phyloP scores from a whole-genome alignment of 225 moss, liverwort and hornwort species.

The Bryum argenteum region DNA sequence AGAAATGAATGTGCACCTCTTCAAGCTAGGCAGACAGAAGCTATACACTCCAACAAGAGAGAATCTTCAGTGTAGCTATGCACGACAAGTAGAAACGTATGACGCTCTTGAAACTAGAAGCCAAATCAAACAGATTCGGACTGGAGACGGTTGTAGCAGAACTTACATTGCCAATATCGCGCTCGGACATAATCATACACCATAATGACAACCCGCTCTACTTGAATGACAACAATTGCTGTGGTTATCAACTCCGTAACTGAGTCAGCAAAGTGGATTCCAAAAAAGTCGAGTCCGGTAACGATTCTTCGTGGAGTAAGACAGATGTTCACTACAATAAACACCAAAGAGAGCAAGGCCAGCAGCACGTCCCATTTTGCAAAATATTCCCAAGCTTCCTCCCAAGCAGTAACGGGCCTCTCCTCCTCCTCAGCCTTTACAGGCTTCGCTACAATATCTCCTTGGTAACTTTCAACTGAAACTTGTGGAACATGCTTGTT shows the following conservation, averaged over 20 bases:
- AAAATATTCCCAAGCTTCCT: constrained; percentile 69
- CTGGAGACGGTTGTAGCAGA: neutral
- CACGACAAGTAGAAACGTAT: neutral
- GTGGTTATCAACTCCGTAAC: constrained; percentile 58
- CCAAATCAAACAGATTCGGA: neutral
- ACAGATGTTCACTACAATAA: constrained; percentile 60
- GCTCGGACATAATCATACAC: constrained; percentile 58
- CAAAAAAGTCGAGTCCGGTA: constrained; percentile 60
- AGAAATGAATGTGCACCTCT: too few relatives aligned
- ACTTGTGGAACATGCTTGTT: constrained; percentile 51
- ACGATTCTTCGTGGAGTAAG: constrained; percentile 40
- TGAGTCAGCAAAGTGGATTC: constrained; percentile 72
- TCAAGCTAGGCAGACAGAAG: neutral
- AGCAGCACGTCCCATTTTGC: constrained; percentile 70
- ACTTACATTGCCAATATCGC: constrained; percentile 54
- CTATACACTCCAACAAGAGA: neutral
- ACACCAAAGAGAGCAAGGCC: constrained; percentile 41
- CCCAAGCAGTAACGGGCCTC: constrained; percentile 57
- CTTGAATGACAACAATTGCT: constrained; percentile 66
- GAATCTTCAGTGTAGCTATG: neutral
- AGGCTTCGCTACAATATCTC: constrained; percentile 15
- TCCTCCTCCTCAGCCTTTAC: constrained; percentile 31
- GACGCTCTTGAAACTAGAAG: neutral
- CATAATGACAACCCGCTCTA: constrained; percentile 72
- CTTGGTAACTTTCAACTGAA: constrained; percentile 18